Evolutionary conservation across 192 early-diverging fungal species (phyloP), one percentile per base, ranked within the genome.

Genomic region (Spinellus fusiger): DNA sequence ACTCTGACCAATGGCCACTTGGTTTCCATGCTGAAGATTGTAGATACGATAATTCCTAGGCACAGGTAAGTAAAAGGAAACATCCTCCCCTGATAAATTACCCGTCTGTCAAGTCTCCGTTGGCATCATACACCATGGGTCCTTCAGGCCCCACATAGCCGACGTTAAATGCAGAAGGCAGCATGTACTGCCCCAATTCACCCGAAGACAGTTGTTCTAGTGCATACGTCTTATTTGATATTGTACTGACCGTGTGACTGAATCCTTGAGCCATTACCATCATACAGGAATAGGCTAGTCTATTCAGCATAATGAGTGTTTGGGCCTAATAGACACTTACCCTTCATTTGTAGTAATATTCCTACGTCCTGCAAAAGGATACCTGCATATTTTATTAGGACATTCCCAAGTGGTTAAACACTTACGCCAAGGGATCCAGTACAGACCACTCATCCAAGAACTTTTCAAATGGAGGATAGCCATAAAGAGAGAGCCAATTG

Each of bases 231-330:
- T 54, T 34, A 48, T 72, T 63, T 1, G 65, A 70, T 47, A 32
- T 64, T n/a, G 73, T 73, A 2, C 59, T 55, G 1, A 75, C 51
- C 5, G 73, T 66, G 31, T 68, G 63, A 8, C 68, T 65, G 52
- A 80, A 80, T 3, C 73, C 74, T 10, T 66, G 34, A 9, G 75
- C 78, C 70, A 80, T 70, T 0, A 73, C 65, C 75, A 75, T 75
- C 75, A 80, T 80, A 38, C 78, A 80, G 0, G 75, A 80, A 47
- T 80, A 80, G 0, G 75, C 78, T 47, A 77, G 60, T 2, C 76
- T 79, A 62, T 46, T 9, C 16, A n/a, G 23, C 22, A 46, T 1
- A 5, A 12, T 12, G 4, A n/a, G 18, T 13, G 1, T 29, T 46
- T 47, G 10, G 20, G 4, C 31, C 8, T n/a, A 15, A 56, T 38